A percentile compares a stretch with the other conserved stretches of the same genome.
Conservation (phyloP, 768 basidiomycete genomes). For the Trametes cubensis region DNA sequence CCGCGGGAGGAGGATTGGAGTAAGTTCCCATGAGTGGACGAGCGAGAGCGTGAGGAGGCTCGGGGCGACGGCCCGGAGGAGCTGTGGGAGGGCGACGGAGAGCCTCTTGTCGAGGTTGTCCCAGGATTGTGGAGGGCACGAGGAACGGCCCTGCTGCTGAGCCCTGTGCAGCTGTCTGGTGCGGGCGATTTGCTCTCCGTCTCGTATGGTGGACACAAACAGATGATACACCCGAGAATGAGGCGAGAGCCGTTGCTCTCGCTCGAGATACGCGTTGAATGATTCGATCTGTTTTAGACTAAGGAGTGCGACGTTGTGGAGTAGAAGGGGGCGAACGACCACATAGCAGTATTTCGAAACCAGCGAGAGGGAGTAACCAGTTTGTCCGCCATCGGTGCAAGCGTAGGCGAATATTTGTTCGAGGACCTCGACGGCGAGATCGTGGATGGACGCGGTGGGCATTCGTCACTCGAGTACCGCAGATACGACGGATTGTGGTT, state of each 20-base stretch:
- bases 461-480: background rate
- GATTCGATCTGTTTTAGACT: slow-evolving; percentile 23
- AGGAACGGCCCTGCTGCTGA: background rate
- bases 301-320: slow-evolving; percentile 31
- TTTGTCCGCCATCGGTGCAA: slow-evolving; percentile 35
- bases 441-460: slow-evolving; percentile 2
- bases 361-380: slow-evolving; percentile 32
- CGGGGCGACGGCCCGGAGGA: slow-evolving; percentile 4
- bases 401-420: slow-evolving; percentile 31
- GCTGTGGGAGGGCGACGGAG: background rate
- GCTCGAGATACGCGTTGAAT: background rate
- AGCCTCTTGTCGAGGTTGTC: slow-evolving; percentile 2
- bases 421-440: slow-evolving; percentile 31
- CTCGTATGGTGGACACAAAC: background rate
- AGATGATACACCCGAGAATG: slow-evolving; percentile 3
- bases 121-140: background rate
- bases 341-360: slow-evolving; percentile 33
- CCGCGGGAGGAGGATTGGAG: background rate
- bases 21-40: slow-evolving; percentile 15
- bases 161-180: background rate
- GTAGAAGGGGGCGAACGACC: slow-evolving; percentile 26
- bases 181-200: slow-evolving; percentile 1
- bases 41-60: slow-evolving; percentile 4
- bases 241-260: background rate
- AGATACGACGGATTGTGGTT: too few relatives aligned